These are phyloP conservation scores for Oxytropis ochrocephala DNA, from an alignment of 306 rosid species.

Conservation along the genomic window DNA sequence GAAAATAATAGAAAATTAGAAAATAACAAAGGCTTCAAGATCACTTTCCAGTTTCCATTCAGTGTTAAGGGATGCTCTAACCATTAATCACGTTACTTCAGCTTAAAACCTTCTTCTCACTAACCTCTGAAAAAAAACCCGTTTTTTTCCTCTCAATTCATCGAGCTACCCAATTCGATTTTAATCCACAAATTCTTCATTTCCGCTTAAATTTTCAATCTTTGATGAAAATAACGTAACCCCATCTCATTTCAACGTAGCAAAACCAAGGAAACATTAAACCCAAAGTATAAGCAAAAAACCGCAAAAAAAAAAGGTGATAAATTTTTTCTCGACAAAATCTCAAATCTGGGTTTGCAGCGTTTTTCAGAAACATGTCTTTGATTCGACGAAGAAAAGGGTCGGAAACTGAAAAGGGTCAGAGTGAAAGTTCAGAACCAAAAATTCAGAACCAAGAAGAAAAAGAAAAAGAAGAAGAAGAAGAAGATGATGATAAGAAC, in stretches of 20 bases:
- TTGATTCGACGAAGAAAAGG: constrained; percentile 53
- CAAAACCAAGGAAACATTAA: not conserved
- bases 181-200: not conserved
- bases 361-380: constrained; percentile 35
- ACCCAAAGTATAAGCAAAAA: not conserved
- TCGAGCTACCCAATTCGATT: constrained; percentile 1
- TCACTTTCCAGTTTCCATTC: too few species aligned
- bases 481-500: not conserved
- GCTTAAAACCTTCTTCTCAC: not conserved
- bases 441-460: not conserved
- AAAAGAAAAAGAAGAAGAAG: not conserved
- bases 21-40: too few species aligned
- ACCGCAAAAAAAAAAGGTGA: not conserved
- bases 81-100: not conserved
- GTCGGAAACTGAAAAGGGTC: constrained; percentile 28
- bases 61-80: not conserved
- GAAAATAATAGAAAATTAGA: too few species aligned
- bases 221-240: constrained; percentile 7
- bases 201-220: not conserved
- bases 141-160: not conserved
- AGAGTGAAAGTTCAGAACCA: constrained; percentile 21
- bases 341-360: not conserved
- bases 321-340: not conserved
- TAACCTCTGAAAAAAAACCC: not conserved
- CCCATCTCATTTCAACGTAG: not conserved